These are phyloP conservation scores for Candida sp. DNA, from an alignment of 1,139 yeast species.

Conservation along the genomic window DNA sequence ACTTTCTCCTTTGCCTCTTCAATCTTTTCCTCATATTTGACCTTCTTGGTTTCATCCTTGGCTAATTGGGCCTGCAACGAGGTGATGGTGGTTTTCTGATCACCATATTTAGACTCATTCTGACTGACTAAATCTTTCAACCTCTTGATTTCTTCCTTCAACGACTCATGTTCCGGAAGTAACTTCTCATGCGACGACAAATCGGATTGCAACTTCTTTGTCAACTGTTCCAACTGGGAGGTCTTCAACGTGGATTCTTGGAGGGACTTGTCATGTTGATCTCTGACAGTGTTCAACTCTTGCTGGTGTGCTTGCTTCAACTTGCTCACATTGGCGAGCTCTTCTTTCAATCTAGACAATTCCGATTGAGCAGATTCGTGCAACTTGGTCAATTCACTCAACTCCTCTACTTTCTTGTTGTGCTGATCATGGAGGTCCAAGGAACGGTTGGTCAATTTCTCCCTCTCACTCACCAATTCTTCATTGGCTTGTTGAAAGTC, in stretches of 20 bases:
- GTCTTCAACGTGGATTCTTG: slow-evolving; percentile 12
- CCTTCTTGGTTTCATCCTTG: slow-evolving; percentile 13
- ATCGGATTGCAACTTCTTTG: slow-evolving; percentile 13
- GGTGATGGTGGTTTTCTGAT: slow-evolving; percentile 14
- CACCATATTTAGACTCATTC: slow-evolving; percentile 7
- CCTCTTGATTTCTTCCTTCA: slow-evolving; percentile 11
- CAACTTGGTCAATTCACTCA: slow-evolving; percentile 19
- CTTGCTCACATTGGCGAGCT: slow-evolving; percentile 1
- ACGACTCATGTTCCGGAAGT: slow-evolving; percentile 10
- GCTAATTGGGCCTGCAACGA: slow-evolving; percentile 17
- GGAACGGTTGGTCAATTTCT: slow-evolving; percentile 17
- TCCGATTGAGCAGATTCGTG: slow-evolving; percentile 17
- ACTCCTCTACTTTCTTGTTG: slow-evolving; percentile 29
- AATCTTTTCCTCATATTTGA: slow-evolving; percentile 15
- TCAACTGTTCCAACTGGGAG: slow-evolving; percentile 16
- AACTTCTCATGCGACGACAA: slow-evolving; percentile 10
- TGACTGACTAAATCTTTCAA: slow-evolving; percentile 11
- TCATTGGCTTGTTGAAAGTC: slow-evolving; percentile 20
- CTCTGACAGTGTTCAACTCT: slow-evolving; percentile 17
- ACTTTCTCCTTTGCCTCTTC: slow-evolving; percentile 16
- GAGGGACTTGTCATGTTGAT: slow-evolving; percentile 18
- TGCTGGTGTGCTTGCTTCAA: slow-evolving; percentile 23
- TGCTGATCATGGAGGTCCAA: slow-evolving; percentile 20
- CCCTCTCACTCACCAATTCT: slow-evolving; percentile 20
- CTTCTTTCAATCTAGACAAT: slow-evolving; percentile 7